Percentiles rank a stretch among this genome's conserved stretches.
These are phyloP conservation scores for Capronia americana DNA, from an alignment of 2,329 filamentous ascomycete genomes.

Conservation along the genomic window DNA sequence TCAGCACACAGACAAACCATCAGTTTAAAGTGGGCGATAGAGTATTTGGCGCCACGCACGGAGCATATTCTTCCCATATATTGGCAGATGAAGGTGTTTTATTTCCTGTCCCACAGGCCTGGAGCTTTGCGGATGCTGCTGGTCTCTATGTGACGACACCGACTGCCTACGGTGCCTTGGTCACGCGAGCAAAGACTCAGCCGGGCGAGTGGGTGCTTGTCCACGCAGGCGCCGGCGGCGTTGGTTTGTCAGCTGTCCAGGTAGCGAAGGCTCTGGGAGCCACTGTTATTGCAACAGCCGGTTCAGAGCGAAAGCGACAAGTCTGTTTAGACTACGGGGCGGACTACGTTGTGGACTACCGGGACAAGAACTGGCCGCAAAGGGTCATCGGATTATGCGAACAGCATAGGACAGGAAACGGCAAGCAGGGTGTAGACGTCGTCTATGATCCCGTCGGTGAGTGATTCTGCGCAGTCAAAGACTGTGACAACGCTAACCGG, in stretches of 20 bases:
- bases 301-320: conserved; percentile 77
- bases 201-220: conserved; percentile 85
- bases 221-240: conserved; percentile 90
- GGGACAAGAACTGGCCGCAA: conserved; percentile 70
- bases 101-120: conserved; percentile 76
- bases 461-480: conserved; percentile 5
- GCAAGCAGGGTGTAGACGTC: conserved; percentile 77
- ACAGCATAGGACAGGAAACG: conserved; percentile 66
- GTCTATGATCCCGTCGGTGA: conserved; percentile 90
- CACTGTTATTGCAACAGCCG: conserved; percentile 90
- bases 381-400: conserved; percentile 72
- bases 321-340: conserved; percentile 82
- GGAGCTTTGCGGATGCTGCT: conserved; percentile 83
- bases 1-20: conserved; percentile 46
- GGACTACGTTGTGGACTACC: conserved; percentile 82
- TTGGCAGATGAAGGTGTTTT: conserved; percentile 70
- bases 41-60: conserved; percentile 87
- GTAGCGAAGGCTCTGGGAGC: conserved; percentile 92
- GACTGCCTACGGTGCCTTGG: conserved; percentile 84
- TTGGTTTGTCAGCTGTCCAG: conserved; percentile 89
- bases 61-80: conserved; percentile 81
- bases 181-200: conserved; percentile 77
- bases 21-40: conserved; percentile 78
- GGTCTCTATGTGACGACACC: conserved; percentile 92
- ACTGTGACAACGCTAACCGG: neutral